phyloP scores from a whole-genome alignment of 495 filamentous ascomycete species.

The Neurospora sp. region DNA sequence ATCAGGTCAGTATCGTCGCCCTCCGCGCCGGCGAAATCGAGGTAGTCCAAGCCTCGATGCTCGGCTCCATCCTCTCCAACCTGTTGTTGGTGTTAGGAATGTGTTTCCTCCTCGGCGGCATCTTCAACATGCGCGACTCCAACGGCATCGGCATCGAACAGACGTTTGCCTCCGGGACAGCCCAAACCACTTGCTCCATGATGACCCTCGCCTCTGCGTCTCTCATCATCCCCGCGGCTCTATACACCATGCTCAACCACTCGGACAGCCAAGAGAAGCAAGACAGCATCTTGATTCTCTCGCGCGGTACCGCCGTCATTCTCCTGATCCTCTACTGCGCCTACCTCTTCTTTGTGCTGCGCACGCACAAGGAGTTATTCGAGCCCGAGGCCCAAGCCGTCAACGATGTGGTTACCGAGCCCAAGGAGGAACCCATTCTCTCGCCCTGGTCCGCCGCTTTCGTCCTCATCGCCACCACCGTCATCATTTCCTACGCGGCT shows the following conservation, averaged over 20 bases:
- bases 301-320: slow-evolving; percentile 84
- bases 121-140: slow-evolving; percentile 41
- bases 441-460: slow-evolving; percentile 61
- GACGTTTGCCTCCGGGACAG: slow-evolving; percentile 74
- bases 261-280: slow-evolving; percentile 33
- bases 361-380: slow-evolving; percentile 71
- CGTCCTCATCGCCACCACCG: slow-evolving; percentile 65
- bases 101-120: slow-evolving; percentile 88
- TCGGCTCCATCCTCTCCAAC: slow-evolving; percentile 93
- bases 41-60: slow-evolving; percentile 95
- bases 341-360: slow-evolving; percentile 86
- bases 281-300: slow-evolving; percentile 67
- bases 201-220: slow-evolving; percentile 89
- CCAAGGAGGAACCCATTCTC: slow-evolving; percentile 48
- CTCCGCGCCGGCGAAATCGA: slow-evolving; percentile 78
- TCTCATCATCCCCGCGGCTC: slow-evolving; percentile 83
- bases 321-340: slow-evolving; percentile 79
- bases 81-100: slow-evolving; percentile 90
- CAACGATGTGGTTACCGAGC: slow-evolving; percentile 29
- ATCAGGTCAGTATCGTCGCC: slow-evolving; percentile 86
- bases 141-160: slow-evolving; percentile 49
- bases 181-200: slow-evolving; percentile 90
- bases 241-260: slow-evolving; percentile 36
- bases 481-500: slow-evolving; percentile 82
- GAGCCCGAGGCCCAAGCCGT: slow-evolving; percentile 47